Percentiles rank a stretch among this genome's conserved stretches.
phyloP scores from a whole-genome alignment of 352 stramenopile genomes.

The Phytophthora sp. region DNA sequence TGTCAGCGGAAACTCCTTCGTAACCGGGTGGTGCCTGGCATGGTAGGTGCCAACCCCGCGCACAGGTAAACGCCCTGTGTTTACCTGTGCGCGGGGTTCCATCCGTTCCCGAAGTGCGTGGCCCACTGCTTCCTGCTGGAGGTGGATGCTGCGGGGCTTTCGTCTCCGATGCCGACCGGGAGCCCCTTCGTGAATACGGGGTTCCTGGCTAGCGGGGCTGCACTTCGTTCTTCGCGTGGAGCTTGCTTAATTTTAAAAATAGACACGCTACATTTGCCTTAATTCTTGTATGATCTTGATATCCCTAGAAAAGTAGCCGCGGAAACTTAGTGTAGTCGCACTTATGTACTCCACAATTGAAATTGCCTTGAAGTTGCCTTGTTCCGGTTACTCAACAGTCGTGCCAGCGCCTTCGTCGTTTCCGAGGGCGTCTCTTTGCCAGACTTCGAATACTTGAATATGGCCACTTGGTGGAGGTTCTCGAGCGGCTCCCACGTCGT shows the following conservation, averaged over 20 bases:
- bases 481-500: neutral
- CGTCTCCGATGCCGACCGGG: neutral
- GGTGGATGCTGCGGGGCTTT: neutral
- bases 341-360: too few species aligned
- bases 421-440: neutral
- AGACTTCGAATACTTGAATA: neutral
- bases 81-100: neutral
- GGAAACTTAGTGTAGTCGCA: too few species aligned
- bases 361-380: too few species aligned
- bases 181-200: neutral
- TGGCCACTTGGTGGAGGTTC: neutral
- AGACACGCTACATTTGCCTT: too few species aligned
- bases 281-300: too few species aligned
- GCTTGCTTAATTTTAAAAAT: neutral
- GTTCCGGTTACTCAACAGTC: too few species aligned
- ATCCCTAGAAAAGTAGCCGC: too few species aligned
- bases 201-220: neutral
- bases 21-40: neutral
- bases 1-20: neutral
- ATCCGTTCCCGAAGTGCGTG: neutral
- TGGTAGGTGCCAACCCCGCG: too few species aligned
- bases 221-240: neutral
- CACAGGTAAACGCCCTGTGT: neutral
- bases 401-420: too few species aligned
- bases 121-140: neutral